A percentile compares a stretch with the other conserved stretches of the same genome.
Conservation (phyloP, 75 land plant genomes). For the Picea glauca region DNA sequence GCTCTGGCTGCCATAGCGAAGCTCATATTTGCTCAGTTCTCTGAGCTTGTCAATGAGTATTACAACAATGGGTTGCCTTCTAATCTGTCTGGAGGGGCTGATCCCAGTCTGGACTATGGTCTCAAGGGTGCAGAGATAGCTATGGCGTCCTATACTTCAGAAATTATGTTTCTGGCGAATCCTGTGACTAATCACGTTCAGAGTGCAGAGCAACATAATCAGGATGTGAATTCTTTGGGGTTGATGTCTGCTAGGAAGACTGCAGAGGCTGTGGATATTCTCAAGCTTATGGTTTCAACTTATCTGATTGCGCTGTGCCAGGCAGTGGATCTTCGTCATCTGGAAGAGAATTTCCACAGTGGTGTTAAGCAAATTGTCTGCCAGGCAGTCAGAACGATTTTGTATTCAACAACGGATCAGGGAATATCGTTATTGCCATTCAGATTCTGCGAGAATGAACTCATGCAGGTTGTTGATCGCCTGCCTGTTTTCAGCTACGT, state of each 20-base stretch:
- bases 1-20: slow-evolving; percentile 30
- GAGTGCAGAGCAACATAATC: slow-evolving; percentile 64
- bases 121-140: slow-evolving; percentile 66
- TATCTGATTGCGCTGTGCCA: slow-evolving; percentile 58
- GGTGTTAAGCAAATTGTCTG: slow-evolving; percentile 41
- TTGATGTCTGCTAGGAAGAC: slow-evolving; percentile 53
- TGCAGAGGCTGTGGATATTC: slow-evolving; percentile 53
- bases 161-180: slow-evolving; percentile 50
- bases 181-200: slow-evolving; percentile 32
- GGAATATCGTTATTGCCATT: slow-evolving; percentile 29
- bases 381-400: slow-evolving; percentile 34
- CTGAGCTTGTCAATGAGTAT: slow-evolving; percentile 64
- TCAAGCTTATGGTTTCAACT: slow-evolving; percentile 54
- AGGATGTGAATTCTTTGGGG: slow-evolving; percentile 61
- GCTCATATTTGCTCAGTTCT: slow-evolving; percentile 60
- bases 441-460: slow-evolving; percentile 49
- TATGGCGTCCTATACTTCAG: slow-evolving; percentile 59
- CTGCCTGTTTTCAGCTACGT: slow-evolving; percentile 37
- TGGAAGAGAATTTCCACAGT: slow-evolving; percentile 54
- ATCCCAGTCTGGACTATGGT: slow-evolving; percentile 64
- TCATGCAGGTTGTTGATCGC: slow-evolving; percentile 42
- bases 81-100: slow-evolving; percentile 43
- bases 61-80: slow-evolving; percentile 72
- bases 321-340: slow-evolving; percentile 54
- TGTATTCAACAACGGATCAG: slow-evolving; percentile 18